Conservation (phyloP, 2,329 filamentous ascomycete species). For the Fusarium avenaceum region DNA sequence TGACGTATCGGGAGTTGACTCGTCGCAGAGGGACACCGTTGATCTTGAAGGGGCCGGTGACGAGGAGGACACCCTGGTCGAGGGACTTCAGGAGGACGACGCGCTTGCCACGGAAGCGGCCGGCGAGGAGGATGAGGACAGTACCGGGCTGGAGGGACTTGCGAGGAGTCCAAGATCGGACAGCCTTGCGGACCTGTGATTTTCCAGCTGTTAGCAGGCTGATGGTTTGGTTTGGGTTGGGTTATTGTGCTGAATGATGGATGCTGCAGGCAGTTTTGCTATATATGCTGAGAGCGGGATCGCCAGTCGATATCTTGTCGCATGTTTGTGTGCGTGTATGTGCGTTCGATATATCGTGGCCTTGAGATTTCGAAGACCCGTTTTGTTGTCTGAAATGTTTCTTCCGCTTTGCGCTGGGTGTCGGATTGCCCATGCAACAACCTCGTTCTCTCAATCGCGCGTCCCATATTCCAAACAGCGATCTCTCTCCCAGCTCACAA, state of each 20-base stretch:
- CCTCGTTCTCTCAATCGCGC: slow-evolving; percentile 20
- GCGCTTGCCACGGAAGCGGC: slow-evolving; percentile 99
- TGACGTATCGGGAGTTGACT: slow-evolving; percentile 94
- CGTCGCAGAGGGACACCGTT: slow-evolving; percentile 98
- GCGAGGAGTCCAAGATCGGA: slow-evolving; percentile 89
- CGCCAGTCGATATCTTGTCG: slow-evolving; percentile 38
- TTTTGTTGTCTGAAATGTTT: slow-evolving; percentile 18
- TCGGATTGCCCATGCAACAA: slow-evolving; percentile 23
- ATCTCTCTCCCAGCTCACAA: slow-evolving; percentile 10
- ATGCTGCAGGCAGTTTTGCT: slow-evolving; percentile 25
- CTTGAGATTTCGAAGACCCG: slow-evolving; percentile 34
- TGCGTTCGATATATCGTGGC: slow-evolving; percentile 35
- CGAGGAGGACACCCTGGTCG: slow-evolving; percentile 96
- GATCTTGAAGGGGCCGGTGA: slow-evolving; percentile 99
- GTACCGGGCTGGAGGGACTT: slow-evolving; percentile 92
- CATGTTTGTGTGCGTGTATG: slow-evolving; percentile 19
- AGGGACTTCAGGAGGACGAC: slow-evolving; percentile 99
- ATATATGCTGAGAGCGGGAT: slow-evolving; percentile 2
- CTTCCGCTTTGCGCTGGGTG: slow-evolving; percentile 25
- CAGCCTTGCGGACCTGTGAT: slow-evolving; percentile 89
- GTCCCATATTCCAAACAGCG: slow-evolving; percentile 24
- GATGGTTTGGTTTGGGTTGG: slow-evolving; percentile 8
- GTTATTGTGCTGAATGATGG: slow-evolving; percentile 8
- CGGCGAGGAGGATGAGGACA: slow-evolving; percentile 98
- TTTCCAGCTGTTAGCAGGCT: slow-evolving; percentile 50